A percentile compares a stretch with the other conserved stretches of the same genome.
phyloP scores from a whole-genome alignment of 2,329 filamentous ascomycete genomes.

The Amylocarpus encephaloides region DNA sequence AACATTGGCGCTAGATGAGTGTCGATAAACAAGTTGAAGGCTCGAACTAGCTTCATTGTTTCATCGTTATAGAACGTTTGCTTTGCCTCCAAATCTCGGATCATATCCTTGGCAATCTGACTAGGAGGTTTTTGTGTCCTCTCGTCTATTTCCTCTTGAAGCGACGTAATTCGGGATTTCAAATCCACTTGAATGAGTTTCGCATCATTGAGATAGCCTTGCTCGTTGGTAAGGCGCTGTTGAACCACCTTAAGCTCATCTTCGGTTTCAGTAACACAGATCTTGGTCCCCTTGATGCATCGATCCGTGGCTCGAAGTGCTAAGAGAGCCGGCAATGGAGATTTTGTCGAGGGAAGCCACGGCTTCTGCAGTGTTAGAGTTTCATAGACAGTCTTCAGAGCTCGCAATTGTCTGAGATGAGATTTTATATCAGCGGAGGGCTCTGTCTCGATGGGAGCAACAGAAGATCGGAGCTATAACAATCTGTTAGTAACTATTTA shows the following conservation, averaged over 20 bases:
- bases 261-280: constrained; percentile 45
- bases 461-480: constrained; percentile 26
- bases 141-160: constrained; percentile 52
- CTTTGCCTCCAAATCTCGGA: constrained; percentile 53
- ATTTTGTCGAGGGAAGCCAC: constrained; percentile 59
- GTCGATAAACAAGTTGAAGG: constrained; percentile 66
- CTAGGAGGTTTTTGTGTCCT: constrained; percentile 52
- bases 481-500: constrained; percentile 4
- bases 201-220: constrained; percentile 47
- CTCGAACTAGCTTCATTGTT: constrained; percentile 53
- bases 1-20: constrained; percentile 66
- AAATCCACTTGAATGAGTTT: constrained; percentile 47
- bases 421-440: constrained; percentile 30
- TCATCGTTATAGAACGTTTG: constrained; percentile 55
- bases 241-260: constrained; percentile 38
- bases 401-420: constrained; percentile 40
- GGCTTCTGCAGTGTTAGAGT: constrained; percentile 55
- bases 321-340: constrained; percentile 63
- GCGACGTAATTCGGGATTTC: constrained; percentile 49
- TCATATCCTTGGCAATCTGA: constrained; percentile 55
- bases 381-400: constrained; percentile 60
- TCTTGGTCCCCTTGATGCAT: constrained; percentile 57
- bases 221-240: constrained; percentile 45
- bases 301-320: constrained; percentile 62
- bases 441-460: constrained; percentile 19